Evolutionary conservation across 805 yeast species (phyloP).

Genomic region (Candida tibetensis): DNA sequence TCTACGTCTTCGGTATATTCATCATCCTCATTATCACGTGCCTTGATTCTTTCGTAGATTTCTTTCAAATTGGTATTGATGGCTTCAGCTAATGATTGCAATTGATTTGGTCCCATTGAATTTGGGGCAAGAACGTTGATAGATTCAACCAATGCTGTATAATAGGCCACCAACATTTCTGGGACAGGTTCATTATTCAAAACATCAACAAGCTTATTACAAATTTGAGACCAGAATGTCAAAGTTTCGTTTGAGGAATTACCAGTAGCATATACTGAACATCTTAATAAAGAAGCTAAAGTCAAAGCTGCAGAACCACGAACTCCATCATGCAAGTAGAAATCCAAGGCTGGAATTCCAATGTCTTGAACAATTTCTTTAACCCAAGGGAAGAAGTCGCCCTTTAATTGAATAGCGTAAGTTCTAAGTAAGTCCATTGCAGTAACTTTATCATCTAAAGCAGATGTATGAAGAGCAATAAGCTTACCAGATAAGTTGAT

Average conservation of each 20-base stretch:
- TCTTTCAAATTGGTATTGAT: conserved; percentile 62
- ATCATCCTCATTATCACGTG: conserved; percentile 73
- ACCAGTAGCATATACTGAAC: conserved; percentile 56
- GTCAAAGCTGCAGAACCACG: conserved; percentile 86
- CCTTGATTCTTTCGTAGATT: conserved; percentile 65
- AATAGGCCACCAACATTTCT: conserved; percentile 76
- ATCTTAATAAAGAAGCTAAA: conserved; percentile 70
- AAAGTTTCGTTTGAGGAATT: conserved; percentile 58
- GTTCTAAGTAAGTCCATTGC: conserved; percentile 86
- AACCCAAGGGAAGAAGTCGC: conserved; percentile 79
- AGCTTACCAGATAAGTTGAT: conserved; percentile 88
- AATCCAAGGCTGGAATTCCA: conserved; percentile 84
- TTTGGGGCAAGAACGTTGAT: conserved; percentile 65
- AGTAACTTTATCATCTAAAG: conserved; percentile 88
- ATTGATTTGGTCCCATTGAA: conserved; percentile 53
- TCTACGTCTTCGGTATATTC: conserved; percentile 86
- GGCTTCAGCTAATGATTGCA: conserved; percentile 55
- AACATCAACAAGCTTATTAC: conserved; percentile 64
- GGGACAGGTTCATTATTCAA: conserved; percentile 77
- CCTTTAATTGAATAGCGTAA: conserved; percentile 82
- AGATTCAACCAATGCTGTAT: conserved; percentile 65
- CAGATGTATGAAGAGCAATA: conserved; percentile 90
- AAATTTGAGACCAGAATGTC: conserved; percentile 68
- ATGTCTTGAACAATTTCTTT: conserved; percentile 73
- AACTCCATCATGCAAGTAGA: conserved; percentile 91